Conservation (phyloP, 257 asterid genomes). For the Thymus mandschuricus region DNA sequence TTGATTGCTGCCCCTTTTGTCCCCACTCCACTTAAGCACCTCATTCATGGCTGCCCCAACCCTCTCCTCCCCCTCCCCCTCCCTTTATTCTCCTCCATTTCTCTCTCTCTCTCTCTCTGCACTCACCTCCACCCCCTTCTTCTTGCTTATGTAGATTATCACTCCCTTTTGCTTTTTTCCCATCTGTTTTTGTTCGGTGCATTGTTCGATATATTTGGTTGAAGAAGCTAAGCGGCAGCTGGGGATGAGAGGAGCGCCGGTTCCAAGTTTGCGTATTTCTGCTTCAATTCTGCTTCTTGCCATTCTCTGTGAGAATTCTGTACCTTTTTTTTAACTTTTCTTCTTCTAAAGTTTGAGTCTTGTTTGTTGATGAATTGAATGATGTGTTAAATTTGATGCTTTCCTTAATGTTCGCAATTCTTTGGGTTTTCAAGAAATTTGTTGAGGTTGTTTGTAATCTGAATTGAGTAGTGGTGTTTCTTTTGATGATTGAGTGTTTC, state of each 20-base stretch:
- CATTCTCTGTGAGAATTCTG: slow-evolving; percentile 55
- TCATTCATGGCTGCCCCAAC: slow-evolving; percentile 83
- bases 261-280: slow-evolving; percentile 41
- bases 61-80: slow-evolving; percentile 30
- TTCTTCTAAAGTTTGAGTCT: not conserved
- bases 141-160: not conserved
- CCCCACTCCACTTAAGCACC: slow-evolving; percentile 78
- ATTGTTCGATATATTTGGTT: slow-evolving; percentile 27
- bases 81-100: slow-evolving; percentile 38
- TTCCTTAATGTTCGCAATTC: slow-evolving; percentile 14
- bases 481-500: slow-evolving; percentile 2
- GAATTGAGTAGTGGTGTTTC: not conserved
- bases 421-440: slow-evolving; percentile 8
- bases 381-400: slow-evolving; percentile 32
- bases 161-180: not conserved
- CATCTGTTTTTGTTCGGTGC: slow-evolving; percentile 4
- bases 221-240: slow-evolving; percentile 33
- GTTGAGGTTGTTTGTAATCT: slow-evolving; percentile 31
- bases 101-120: not conserved
- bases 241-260: slow-evolving; percentile 53
- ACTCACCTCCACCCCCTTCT: slow-evolving; percentile 28
- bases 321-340: not conserved
- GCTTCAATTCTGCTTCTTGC: slow-evolving; percentile 43
- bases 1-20: slow-evolving; percentile 57
- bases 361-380: slow-evolving; percentile 30